Evolutionary conservation across 2,329 filamentous ascomycete species (phyloP), one percentile per base, ranked within the genome.

Genomic region (Aspergillus unguis): DNA sequence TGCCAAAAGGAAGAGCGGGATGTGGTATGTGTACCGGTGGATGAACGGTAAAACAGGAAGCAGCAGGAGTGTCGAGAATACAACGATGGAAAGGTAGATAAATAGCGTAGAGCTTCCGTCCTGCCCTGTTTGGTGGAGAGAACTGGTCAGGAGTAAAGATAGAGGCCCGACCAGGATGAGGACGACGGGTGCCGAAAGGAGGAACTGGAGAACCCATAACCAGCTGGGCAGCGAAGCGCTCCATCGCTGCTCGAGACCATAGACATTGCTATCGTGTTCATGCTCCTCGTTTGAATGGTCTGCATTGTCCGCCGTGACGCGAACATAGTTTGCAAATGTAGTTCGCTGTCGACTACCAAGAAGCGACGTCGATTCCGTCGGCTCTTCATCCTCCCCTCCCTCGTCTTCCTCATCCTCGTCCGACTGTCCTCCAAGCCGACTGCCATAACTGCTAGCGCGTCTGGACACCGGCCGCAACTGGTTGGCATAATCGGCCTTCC

Each of bases 171-270:
- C 73, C 23, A 97, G 70, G 54, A 94, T 85, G 42, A 96, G 76
- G 44, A 86, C 83, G 48, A 96, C 82, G 0, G 92, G 91, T 0
- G 84, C 88, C 7, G 95, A 75, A 11, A 96, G 67, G 3, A 97
- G 75, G 58, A 96, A 86, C 64, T 99, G 92, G 17, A 95, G 62
- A 38, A 94, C 71, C 94, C 94, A 99, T 17, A 88, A 85, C 87
- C 88, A 96, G 41, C 80, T 83, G 1, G 90, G 90, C 49, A 97
- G 75, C 35, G 80, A 80, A 3, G 81, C 81, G 47, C 90, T 95
- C 94, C 94, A 99, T 10, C 80, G 75, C 70, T 97, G 94, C 67
- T 97, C 94, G 48, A 83, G 75, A 9, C 82, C 81, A 65, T 86
- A 91, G 5, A 79, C 72, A 52, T 71, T 62, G 65, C 63, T 57